phyloP scores from a whole-genome alignment of 1,139 yeast genomes.

The Hanseniaspora gamundiae region DNA sequence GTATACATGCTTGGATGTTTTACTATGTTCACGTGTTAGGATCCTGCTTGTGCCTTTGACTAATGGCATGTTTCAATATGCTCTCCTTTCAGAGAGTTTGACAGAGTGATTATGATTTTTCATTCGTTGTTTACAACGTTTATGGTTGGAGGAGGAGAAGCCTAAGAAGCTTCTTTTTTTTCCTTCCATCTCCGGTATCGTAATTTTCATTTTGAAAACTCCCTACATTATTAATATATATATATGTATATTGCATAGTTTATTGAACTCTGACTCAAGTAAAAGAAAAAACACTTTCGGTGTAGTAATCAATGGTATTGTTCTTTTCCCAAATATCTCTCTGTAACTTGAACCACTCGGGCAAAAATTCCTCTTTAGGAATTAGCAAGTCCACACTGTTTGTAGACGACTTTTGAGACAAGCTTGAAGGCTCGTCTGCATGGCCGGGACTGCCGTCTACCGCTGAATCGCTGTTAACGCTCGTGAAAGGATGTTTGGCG shows the following conservation, averaged over 20 bases:
- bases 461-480: too few relatives aligned
- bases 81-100: conserved; percentile 6
- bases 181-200: conserved; percentile 9
- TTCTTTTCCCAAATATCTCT: conserved; percentile 53
- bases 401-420: neutral
- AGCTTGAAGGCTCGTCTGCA: too few relatives aligned
- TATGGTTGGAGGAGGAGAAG: too few relatives aligned
- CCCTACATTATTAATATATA: conserved; percentile 15
- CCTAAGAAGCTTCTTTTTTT: conserved; percentile 1
- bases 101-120: conserved; percentile 17
- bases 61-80: neutral
- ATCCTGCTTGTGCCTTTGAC: neutral
- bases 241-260: neutral
- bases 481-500: too few relatives aligned
- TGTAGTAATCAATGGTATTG: conserved; percentile 21
- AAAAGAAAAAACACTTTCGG: conserved; percentile 19
- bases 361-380: conserved; percentile 52
- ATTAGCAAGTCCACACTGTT: conserved; percentile 19
- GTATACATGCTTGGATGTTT: neutral
- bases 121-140: too few relatives aligned
- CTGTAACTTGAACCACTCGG: conserved; percentile 58
- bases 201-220: conserved; percentile 24
- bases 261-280: neutral
- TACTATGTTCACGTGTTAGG: neutral
- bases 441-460: too few relatives aligned